Conservation (phyloP, 495 filamentous ascomycete genomes). For the Sphaerosporella brunnea region DNA sequence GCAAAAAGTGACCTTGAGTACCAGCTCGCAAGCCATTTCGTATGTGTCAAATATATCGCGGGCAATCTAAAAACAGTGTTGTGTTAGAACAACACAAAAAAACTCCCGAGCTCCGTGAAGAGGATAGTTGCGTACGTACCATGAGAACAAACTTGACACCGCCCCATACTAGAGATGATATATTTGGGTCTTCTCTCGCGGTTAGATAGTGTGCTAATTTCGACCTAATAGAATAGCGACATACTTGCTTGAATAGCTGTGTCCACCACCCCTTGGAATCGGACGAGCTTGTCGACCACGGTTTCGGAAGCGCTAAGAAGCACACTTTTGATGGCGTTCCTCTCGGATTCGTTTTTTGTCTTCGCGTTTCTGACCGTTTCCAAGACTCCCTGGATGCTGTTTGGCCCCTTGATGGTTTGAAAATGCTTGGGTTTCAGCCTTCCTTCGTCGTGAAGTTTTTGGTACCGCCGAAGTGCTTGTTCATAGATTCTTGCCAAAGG, state of each 20-base stretch:
- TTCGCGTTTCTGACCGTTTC: conserved; percentile 1
- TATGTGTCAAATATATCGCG: conserved; percentile 5
- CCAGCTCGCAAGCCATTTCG: conserved; percentile 2
- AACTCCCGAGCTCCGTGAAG: too few relatives aligned
- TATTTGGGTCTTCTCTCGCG: not conserved
- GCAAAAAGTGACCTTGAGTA: conserved; percentile 2
- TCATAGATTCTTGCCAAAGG: not conserved
- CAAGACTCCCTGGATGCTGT: conserved; percentile 2
- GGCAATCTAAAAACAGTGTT: not conserved
- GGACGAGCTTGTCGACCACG: conserved; percentile 1
- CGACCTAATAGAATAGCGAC: not conserved
- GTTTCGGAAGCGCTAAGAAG: not conserved
- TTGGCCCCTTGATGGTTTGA: not conserved
- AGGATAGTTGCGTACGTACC: not conserved
- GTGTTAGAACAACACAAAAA: not conserved
- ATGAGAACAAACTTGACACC: conserved; percentile 4
- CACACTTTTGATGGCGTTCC: conserved; percentile 1
- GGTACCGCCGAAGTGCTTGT: conserved; percentile 3
- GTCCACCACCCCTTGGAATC: not conserved
- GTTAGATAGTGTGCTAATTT: not conserved
- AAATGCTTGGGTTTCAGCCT: conserved; percentile 2
- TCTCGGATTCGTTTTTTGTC: conserved; percentile 4
- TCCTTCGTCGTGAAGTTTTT: conserved; percentile 27
- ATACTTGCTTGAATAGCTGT: conserved; percentile 5
- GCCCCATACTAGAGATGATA: conserved; percentile 4